Conservation (phyloP, 2,329 filamentous ascomycete species). For the Incumbomyces delicatus region DNA sequence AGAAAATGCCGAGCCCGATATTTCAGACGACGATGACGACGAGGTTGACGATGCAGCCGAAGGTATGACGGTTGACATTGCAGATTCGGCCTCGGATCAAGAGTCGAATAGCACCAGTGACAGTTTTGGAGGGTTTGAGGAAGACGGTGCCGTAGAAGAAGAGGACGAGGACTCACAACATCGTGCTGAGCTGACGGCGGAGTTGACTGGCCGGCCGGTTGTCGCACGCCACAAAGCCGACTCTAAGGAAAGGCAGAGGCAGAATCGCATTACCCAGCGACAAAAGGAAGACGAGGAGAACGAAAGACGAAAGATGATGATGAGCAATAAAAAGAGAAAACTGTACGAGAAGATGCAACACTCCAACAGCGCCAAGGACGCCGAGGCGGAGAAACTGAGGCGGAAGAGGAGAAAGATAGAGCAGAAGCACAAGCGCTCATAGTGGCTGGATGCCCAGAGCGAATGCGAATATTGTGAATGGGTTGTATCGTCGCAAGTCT, state of each 20-base stretch:
- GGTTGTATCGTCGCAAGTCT: too few relatives aligned
- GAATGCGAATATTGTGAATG: constrained; percentile 2
- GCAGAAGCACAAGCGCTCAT: constrained; percentile 15
- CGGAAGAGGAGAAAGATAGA: constrained; percentile 87
- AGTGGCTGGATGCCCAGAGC: background rate
- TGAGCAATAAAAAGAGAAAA: constrained; percentile 96
- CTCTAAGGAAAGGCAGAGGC: constrained; percentile 58
- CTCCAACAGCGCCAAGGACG: constrained; percentile 86
- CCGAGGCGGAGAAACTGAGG: constrained; percentile 76
- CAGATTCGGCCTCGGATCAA: constrained; percentile 34
- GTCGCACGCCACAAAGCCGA: constrained; percentile 41
- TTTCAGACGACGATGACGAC: constrained; percentile 27
- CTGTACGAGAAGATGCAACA: constrained; percentile 96
- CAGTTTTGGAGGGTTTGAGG: constrained; percentile 26
- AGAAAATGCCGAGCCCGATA: constrained; percentile 24
- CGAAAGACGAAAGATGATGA: constrained; percentile 93
- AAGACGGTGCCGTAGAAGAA: constrained; percentile 35
- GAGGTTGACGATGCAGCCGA: constrained; percentile 15
- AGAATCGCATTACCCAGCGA: constrained; percentile 55
- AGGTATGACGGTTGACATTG: constrained; percentile 24
- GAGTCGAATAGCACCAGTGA: constrained; percentile 37
- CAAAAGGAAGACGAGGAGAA: constrained; percentile 71
- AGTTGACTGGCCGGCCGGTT: constrained; percentile 61
- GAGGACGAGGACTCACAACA: constrained; percentile 55
- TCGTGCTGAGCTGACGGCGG: constrained; percentile 85